Conservation (phyloP, 2,329 filamentous ascomycete species). For the Fusarium pseudocircinatum region DNA sequence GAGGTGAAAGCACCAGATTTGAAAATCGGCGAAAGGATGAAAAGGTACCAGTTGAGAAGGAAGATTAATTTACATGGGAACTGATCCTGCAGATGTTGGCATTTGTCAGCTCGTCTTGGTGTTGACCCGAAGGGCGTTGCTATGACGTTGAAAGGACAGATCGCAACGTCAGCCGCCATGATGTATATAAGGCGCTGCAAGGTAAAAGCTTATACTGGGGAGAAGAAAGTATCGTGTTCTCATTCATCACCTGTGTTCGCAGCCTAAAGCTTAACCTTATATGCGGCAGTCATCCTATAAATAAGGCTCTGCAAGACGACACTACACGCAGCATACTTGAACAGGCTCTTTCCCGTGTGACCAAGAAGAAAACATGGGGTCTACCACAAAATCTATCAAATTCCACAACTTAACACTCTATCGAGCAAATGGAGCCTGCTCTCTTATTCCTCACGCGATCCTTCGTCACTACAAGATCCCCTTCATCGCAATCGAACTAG, state of each 20-base stretch:
- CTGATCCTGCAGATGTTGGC: background rate
- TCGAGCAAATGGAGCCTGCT: constrained; percentile 43
- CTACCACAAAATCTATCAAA: background rate
- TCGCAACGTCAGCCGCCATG: rapidly evolving
- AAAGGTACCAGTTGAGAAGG: rapidly evolving
- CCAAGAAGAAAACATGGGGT: background rate
- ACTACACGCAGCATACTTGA: rapidly evolving
- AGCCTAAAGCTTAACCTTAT: too few relatives aligned
- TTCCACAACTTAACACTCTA: constrained; percentile 45
- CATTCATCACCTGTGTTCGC: too few relatives aligned
- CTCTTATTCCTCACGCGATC: constrained; percentile 44
- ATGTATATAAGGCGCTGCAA: background rate
- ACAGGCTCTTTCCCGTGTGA: rapidly evolving
- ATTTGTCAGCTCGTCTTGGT: constrained; percentile 18
- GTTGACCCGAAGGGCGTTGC: background rate
- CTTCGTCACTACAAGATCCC: constrained; percentile 45
- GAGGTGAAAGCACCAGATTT: background rate
- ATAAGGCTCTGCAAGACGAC: background rate
- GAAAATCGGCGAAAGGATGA: background rate
- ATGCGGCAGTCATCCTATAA: too few relatives aligned
- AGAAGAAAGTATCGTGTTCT: too few relatives aligned
- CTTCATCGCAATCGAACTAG: constrained; percentile 36
- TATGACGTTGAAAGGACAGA: constrained; percentile 1
- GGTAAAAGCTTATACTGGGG: too few relatives aligned
- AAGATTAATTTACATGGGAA: background rate